Conservation (phyloP, 352 stramenopile genomes). For the Globisporangium solare region DNA sequence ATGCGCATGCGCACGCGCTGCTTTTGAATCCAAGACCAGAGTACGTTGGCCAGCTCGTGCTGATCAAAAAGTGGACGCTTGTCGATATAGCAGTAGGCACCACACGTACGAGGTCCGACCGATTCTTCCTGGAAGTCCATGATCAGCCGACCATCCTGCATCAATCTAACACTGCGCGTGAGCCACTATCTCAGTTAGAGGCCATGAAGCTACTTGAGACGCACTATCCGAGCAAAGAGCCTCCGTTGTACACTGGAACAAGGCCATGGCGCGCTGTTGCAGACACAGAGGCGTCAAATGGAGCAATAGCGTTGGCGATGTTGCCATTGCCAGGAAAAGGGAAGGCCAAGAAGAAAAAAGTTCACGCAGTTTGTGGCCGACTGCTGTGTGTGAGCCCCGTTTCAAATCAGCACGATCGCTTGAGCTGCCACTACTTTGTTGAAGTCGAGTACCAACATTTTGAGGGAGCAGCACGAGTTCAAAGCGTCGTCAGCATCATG, state of each 20-base stretch:
- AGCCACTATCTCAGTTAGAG: slow-evolving; percentile 14
- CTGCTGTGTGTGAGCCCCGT: slow-evolving; percentile 55
- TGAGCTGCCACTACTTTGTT: slow-evolving; percentile 55
- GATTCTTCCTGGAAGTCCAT: slow-evolving; percentile 41
- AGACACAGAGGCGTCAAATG: neutral
- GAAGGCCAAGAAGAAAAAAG: slow-evolving; percentile 28
- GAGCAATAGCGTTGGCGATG: neutral
- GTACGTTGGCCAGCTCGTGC: slow-evolving; percentile 42
- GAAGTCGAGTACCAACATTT: slow-evolving; percentile 38
- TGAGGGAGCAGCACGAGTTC: slow-evolving; percentile 3
- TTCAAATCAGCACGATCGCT: slow-evolving; percentile 30
- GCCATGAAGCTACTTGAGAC: slow-evolving; percentile 22
- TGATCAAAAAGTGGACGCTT: slow-evolving; percentile 56
- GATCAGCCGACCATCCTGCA: slow-evolving; percentile 13
- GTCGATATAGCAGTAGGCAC: slow-evolving; percentile 18
- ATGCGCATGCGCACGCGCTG: slow-evolving; percentile 12
- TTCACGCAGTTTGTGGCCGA: slow-evolving; percentile 40
- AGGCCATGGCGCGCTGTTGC: slow-evolving; percentile 20
- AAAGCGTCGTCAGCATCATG: slow-evolving; percentile 47
- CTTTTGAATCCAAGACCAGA: slow-evolving; percentile 33
- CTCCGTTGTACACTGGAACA: slow-evolving; percentile 37
- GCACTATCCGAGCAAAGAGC: slow-evolving; percentile 32
- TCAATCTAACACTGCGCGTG: neutral
- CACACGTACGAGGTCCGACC: slow-evolving; percentile 5
- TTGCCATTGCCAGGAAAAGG: neutral